phyloP scores from a whole-genome alignment of 805 yeast genomes.

The Citeromyces matritensis region DNA sequence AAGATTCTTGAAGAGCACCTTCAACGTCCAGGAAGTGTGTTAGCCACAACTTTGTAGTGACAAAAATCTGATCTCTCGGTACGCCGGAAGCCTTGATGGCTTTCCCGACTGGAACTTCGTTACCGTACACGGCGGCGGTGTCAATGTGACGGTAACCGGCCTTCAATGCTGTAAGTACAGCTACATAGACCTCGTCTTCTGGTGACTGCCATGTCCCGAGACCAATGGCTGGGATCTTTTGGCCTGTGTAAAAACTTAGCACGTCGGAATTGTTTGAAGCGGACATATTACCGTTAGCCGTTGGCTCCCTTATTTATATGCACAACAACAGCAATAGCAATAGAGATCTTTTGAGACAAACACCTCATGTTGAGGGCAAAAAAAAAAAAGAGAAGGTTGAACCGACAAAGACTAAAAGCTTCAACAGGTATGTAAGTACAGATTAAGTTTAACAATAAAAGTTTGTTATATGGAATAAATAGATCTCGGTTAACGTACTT shows the following conservation, averaged over 20 bases:
- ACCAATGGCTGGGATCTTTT: conserved; percentile 47
- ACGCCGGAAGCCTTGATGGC: conserved; percentile 31
- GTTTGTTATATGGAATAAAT: no score
- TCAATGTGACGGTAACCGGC: conserved; percentile 63
- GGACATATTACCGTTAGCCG: no score
- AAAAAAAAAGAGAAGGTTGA: no score
- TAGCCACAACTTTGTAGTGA: conserved; percentile 53
- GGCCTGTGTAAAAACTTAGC: conserved; percentile 41
- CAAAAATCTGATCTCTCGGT: conserved; percentile 34
- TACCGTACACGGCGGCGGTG: conserved; percentile 56
- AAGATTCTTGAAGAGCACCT: conserved; percentile 32
- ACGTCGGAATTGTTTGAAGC: conserved; percentile 3
- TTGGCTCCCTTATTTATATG: no score
- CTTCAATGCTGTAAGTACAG: conserved; percentile 46
- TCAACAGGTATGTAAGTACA: no score
- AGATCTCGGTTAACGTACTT: no score
- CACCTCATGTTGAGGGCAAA: no score
- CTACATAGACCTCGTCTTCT: conserved; percentile 28
- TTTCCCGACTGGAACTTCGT: conserved; percentile 54
- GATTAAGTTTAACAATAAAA: no score
- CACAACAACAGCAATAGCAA: no score
- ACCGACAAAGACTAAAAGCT: no score
- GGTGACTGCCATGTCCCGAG: conserved; percentile 62
- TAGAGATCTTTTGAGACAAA: no score
- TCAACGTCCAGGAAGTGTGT: conserved; percentile 21